Evolutionary conservation across 331 rosid genomes (phyloP).

Genomic region (Rosa hybrid): DNA sequence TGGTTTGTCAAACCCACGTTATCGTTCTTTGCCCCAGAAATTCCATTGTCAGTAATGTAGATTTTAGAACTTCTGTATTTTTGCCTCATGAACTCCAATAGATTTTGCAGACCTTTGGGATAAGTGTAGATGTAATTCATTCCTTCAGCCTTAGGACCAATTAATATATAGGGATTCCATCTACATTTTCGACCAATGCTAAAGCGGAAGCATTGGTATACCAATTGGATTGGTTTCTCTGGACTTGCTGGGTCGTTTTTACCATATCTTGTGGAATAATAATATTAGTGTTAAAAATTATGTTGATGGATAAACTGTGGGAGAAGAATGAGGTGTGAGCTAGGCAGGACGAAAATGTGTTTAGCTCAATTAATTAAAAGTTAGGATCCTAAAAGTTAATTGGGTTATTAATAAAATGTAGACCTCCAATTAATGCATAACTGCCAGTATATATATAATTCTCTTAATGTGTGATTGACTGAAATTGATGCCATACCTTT

Average conservation of each 20-base stretch:
- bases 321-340: not conserved
- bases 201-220: not conserved
- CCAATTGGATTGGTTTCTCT: too few species aligned
- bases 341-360: not conserved
- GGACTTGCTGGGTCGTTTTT: too few species aligned
- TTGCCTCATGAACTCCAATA: constrained; percentile 15
- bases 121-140: not conserved
- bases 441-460: too few species aligned
- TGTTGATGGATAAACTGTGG: not conserved
- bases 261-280: too few species aligned
- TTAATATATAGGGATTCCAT: constrained; percentile 5
- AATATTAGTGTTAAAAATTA: too few species aligned
- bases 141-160: constrained; percentile 18
- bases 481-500: too few species aligned
- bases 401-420: too few species aligned
- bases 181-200: not conserved
- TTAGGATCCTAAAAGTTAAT: too few species aligned
- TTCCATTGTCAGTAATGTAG: constrained; percentile 21
- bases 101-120: constrained; percentile 5
- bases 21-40: not conserved
- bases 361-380: not conserved
- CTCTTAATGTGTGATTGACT: too few species aligned
- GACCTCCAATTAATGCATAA: too few species aligned
- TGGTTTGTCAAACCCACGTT: not conserved
- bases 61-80: constrained; percentile 1